Conservation (phyloP, 2,329 filamentous ascomycete species). For the Hysterium pulicare region DNA sequence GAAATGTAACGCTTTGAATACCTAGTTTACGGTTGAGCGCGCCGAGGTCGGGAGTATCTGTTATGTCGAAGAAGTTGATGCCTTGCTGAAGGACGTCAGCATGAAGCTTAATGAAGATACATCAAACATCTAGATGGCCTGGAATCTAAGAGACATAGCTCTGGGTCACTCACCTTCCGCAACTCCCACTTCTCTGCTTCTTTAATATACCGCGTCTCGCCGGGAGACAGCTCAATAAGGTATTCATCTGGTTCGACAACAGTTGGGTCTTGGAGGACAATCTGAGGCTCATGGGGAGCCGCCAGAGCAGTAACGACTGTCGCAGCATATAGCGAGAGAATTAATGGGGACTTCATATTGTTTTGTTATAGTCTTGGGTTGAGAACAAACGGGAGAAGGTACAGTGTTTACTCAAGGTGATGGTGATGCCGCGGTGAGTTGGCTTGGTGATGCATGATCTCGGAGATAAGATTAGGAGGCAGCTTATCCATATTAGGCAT, state of each 20-base stretch:
- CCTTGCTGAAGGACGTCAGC: slow-evolving; percentile 60
- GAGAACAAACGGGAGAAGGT: background rate
- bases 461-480: slow-evolving; percentile 9
- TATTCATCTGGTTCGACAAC: slow-evolving; percentile 32
- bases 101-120: background rate
- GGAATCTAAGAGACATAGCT: background rate
- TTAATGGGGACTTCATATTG: slow-evolving; percentile 32
- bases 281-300: slow-evolving; percentile 23
- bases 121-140: background rate
- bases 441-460: slow-evolving; percentile 24
- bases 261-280: slow-evolving; percentile 24
- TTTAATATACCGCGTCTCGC: slow-evolving; percentile 79
- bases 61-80: slow-evolving; percentile 92
- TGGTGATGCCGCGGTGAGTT: slow-evolving; percentile 12
- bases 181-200: slow-evolving; percentile 95
- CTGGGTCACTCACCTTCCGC: slow-evolving; percentile 60
- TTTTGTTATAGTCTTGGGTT: slow-evolving; percentile 6
- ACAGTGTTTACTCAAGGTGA: slow-evolving; percentile 4
- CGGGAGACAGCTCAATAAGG: slow-evolving; percentile 81
- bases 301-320: slow-evolving; percentile 25
- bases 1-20: slow-evolving; percentile 57
- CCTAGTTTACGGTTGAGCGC: slow-evolving; percentile 28
- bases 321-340: slow-evolving; percentile 31
- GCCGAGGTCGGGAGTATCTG: slow-evolving; percentile 66
- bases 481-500: slow-evolving; percentile 5